Base-by-base conservation (phyloP, 805 yeast species). In the Saccharomyces kudriavzevii region DNA sequence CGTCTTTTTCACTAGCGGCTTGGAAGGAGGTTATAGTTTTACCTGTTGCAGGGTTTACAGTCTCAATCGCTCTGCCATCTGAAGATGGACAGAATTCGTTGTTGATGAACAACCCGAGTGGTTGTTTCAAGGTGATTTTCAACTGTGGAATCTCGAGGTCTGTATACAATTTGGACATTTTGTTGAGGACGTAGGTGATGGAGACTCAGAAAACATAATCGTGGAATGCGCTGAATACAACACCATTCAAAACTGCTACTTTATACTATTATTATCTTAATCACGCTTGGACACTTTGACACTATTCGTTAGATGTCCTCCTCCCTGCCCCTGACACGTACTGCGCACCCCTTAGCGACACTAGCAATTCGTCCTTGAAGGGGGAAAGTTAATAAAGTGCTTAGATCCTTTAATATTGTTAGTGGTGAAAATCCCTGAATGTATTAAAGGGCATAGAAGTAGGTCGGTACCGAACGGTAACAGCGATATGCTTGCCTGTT, bases 61-160 rank as follows among this genome's bases (percentile, higher is more conserved):
- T 72, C 49, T 74, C 78, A 27, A 79, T 67, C 28, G 65, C 67
- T 29, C 69, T 64, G 40, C 73, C 73, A 25, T 69, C 62, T 27
- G 63, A 57, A 6, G 80, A 67, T 30, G 66, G 59, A 35, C 73
- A 70, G 67, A 77, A 80, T 64, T 80, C 79, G 59, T 81, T 81
- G 67, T 80, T 75, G 62, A 81, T 80, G 66, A 80, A 83, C 56
- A 83, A 70, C 5, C 88, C 89, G n/a, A 81, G 55, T 40, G 87
- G 88, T 60, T 81, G 85, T 26, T 67, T 59, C 65, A 72, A 78
- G 49, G 73, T 74, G 49, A 66, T 60, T 50, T 61, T 50, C 40
- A 60, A 46, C 47, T 62, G 58, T 22, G 60, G 59, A 45, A 60
- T 56, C 17, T 50, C 27, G 25, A 62, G 22, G 11, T 35, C 24